Conservation (phyloP, 108 stramenopile species). For the Skeletonema grethae region DNA sequence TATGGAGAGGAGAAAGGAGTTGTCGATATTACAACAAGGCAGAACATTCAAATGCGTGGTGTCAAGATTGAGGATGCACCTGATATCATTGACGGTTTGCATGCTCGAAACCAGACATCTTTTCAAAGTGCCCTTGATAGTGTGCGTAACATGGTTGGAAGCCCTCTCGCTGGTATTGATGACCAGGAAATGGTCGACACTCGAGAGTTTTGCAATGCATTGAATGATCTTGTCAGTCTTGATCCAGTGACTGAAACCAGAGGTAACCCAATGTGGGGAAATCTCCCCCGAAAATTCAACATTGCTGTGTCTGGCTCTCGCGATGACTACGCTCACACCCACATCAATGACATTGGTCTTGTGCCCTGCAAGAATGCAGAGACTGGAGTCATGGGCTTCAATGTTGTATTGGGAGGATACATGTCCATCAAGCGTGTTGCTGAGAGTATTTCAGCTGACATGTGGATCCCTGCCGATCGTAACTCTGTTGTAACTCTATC, state of each 20-base stretch:
- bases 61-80: constrained; percentile 89
- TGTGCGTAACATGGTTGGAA: constrained; percentile 93
- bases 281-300: constrained; percentile 94
- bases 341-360: constrained; percentile 95
- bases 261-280: constrained; percentile 88
- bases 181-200: constrained; percentile 91
- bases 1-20: constrained; percentile 86
- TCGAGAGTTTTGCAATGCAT: constrained; percentile 73
- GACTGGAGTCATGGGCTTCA: constrained; percentile 93
- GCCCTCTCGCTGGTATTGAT: constrained; percentile 92
- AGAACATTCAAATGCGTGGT: constrained; percentile 92
- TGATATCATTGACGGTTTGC: constrained; percentile 86
- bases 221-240: constrained; percentile 85
- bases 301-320: constrained; percentile 90
- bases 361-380: constrained; percentile 66
- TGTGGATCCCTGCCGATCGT: constrained; percentile 89
- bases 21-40: constrained; percentile 92
- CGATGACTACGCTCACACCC: constrained; percentile 93
- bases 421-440: constrained; percentile 92
- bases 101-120: constrained; percentile 84
- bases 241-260: constrained; percentile 75
- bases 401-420: constrained; percentile 94
- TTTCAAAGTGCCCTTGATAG: constrained; percentile 92
- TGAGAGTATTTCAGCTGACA: constrained; percentile 70
- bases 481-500: constrained; percentile 78